Evolutionary conservation across 768 basidiomycete species (phyloP), one percentile per base, ranked within the genome.

Genomic region (Glaciozyma martinii): DNA sequence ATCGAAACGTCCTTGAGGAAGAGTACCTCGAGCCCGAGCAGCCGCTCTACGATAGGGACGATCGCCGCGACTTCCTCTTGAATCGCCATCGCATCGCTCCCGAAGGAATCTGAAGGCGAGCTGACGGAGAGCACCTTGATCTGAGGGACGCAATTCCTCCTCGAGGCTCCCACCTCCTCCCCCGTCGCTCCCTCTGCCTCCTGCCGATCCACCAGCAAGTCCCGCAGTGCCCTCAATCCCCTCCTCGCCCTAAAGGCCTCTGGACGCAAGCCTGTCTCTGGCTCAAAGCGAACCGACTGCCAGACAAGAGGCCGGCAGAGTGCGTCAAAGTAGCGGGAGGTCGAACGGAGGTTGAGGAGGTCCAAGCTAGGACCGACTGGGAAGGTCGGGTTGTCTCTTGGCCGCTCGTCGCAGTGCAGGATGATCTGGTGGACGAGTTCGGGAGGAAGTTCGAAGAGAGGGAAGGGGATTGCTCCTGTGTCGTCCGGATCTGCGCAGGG

Each of bases 401-500:
- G 50, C 2, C 50, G 50, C 15, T 52, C 50, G 50, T 52, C 50
- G 50, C 25, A 30, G 27, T 30, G 30, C 1, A 25, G 50, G n/a
- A 52, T 8, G 9, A 52, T 52, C 15, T 52, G 50, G 50, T 52
- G 50, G 50, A 52, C 19, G 15, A 52, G 50, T 29, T 52, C 50
- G 27, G 30, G 50, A 13, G 50, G 50, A 19, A 52, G 50, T 25
- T 25, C 25, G 25, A 52, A 30, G 19, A 52, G 27, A 10, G 50
- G 50, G 50, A 52, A 52, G 50, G 50, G 27, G 50, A 29, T n/a
- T n/a, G n/a, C n/a, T n/a, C n/a, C n/a, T n/a, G n/a, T n/a, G 50
- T 8, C 30, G 50, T 29, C 50, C n/a, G 29, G 15, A 16, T 27
- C 10, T 5, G 27, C 50, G 7, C 16, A 15, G 3, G 25, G 15